Evolutionary conservation across 345 rosid species (phyloP).

Genomic region (Citrus medica): DNA sequence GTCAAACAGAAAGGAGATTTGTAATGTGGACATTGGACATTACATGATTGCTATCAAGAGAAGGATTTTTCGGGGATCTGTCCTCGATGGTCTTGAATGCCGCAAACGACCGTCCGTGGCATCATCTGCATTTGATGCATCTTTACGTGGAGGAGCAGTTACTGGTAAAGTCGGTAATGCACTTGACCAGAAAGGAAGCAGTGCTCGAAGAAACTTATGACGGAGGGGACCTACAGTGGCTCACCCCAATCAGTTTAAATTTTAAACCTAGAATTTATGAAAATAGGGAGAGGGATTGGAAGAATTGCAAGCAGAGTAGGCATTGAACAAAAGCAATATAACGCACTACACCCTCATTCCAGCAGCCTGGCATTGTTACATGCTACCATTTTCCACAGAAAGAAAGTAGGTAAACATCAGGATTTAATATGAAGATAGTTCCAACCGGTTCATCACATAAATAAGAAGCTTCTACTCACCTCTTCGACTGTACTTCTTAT

Average conservation of each 20-base stretch:
- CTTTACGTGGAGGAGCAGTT: slow-evolving; percentile 89
- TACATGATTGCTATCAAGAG: slow-evolving; percentile 91
- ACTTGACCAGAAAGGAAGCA: slow-evolving; percentile 98
- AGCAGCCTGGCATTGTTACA: not conserved
- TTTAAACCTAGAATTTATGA: not conserved
- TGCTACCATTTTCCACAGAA: not conserved
- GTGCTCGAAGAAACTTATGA: slow-evolving; percentile 84
- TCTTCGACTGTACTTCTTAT: slow-evolving; percentile 80
- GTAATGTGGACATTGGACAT: slow-evolving; percentile 15
- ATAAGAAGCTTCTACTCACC: slow-evolving; percentile 42
- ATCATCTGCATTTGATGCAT: slow-evolving; percentile 61
- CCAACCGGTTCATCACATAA: not conserved
- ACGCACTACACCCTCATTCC: not conserved
- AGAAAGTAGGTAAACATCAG: not conserved
- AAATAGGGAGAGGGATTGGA: not conserved
- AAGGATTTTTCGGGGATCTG: slow-evolving; percentile 88
- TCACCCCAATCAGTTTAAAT: slow-evolving; percentile 4
- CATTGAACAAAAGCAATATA: slow-evolving; percentile 3
- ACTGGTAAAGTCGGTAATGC: slow-evolving; percentile 96
- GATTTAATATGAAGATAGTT: not conserved
- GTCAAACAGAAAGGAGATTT: not conserved
- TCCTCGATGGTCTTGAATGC: slow-evolving; percentile 69
- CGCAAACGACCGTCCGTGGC: slow-evolving; percentile 58
- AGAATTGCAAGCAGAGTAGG: not conserved
- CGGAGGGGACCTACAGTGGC: slow-evolving; percentile 67